phyloP scores from a whole-genome alignment of 2,329 filamentous ascomycete species.

The Monosporascus ibericus region DNA sequence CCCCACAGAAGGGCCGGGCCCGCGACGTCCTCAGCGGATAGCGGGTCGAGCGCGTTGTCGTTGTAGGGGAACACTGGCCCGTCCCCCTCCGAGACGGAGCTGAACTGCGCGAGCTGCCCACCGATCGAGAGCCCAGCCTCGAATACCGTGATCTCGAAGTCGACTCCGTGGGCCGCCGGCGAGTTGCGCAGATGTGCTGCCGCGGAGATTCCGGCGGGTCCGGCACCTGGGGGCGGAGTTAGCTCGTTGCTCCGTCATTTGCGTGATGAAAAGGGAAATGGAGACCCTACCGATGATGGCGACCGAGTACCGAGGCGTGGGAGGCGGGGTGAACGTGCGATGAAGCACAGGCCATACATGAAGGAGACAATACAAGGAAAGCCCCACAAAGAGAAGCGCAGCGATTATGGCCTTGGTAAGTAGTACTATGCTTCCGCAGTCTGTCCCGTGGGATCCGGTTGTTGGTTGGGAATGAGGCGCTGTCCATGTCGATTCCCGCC shows the following conservation, averaged over 20 bases:
- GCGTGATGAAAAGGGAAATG: not conserved
- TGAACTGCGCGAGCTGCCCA: conserved; percentile 14
- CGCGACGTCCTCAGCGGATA: conserved; percentile 19
- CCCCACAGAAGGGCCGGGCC: conserved; percentile 15
- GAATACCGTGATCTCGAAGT: conserved; percentile 17
- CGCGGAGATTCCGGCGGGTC: conserved; percentile 20
- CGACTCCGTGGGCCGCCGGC: conserved; percentile 1
- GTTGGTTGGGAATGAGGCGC: no score
- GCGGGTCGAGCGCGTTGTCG: conserved; percentile 12
- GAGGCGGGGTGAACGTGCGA: not conserved
- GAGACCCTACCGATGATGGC: conserved; percentile 18
- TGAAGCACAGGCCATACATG: not conserved
- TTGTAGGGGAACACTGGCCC: conserved; percentile 13
- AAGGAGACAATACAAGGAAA: not conserved
- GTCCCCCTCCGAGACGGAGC: not conserved
- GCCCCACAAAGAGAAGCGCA: not conserved
- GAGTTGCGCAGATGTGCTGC: conserved; percentile 13
- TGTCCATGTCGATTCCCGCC: not conserved
- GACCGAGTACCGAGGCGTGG: conserved; percentile 9
- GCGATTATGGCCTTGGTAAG: no score
- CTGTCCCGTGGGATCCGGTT: no score
- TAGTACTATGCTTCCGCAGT: no score
- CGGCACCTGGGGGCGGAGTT: conserved; percentile 14
- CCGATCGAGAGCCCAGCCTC: conserved; percentile 15
- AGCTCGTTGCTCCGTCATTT: not conserved